Percentiles rank a stretch among this genome's conserved stretches.
Evolutionary conservation across 139 green algal genomes (phyloP).

Genomic region (Dunaliella sp.): DNA sequence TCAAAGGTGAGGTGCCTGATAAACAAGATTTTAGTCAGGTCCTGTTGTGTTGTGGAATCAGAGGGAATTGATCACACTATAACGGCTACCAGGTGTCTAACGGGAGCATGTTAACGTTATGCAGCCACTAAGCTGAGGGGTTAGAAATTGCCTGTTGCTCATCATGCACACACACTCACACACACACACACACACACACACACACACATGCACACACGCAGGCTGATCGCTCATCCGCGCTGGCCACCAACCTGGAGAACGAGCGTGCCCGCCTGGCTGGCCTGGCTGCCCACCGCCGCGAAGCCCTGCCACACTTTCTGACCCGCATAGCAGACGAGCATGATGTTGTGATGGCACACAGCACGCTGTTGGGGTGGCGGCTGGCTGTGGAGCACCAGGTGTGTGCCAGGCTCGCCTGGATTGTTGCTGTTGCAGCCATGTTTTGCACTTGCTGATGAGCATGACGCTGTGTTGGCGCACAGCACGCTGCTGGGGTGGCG

Average conservation of each 20-base stretch:
- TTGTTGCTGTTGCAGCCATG: too few species aligned
- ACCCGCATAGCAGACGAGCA: background rate
- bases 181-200: background rate
- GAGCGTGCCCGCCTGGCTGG: background rate
- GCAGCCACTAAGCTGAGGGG: too few species aligned
- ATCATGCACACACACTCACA: background rate
- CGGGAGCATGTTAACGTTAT: too few species aligned
- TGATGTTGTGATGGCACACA: background rate
- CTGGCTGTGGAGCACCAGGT: background rate
- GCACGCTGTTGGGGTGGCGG: constrained; percentile 8
- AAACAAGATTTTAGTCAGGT: too few species aligned
- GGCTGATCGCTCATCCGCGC: background rate
- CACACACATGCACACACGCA: background rate
- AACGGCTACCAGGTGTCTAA: too few species aligned
- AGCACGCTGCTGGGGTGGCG: constrained; percentile 7
- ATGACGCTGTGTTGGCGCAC: background rate
- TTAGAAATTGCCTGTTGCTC: too few species aligned
- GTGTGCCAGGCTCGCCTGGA: background rate
- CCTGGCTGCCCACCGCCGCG: background rate
- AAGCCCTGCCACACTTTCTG: background rate
- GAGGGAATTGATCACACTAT: too few species aligned
- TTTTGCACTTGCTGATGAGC: too few species aligned
- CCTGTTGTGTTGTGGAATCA: too few species aligned
- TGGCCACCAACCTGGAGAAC: background rate
- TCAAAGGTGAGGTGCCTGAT: too few species aligned